phyloP scores from a whole-genome alignment of 108 stramenopile genomes.

The Fragilaria crotonensis region DNA sequence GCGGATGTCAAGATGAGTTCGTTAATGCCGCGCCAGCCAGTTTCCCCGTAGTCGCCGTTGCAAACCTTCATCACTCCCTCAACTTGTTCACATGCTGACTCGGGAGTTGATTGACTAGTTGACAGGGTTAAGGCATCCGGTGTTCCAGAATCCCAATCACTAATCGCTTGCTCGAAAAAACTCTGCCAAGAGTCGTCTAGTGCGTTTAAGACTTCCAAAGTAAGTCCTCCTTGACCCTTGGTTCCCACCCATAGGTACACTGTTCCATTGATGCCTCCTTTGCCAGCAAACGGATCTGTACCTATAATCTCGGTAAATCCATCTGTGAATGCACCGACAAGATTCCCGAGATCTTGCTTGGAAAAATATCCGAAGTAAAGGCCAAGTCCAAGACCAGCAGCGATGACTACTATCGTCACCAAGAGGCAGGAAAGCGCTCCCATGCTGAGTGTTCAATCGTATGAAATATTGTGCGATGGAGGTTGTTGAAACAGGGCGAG shows the following conservation, averaged over 20 bases:
- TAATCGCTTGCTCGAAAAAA: constrained; percentile 39
- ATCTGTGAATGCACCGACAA: not conserved
- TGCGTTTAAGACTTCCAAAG: constrained; percentile 41
- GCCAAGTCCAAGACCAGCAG: not conserved
- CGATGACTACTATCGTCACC: not conserved
- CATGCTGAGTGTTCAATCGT: not conserved
- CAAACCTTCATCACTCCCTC: constrained; percentile 65
- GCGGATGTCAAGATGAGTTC: constrained; percentile 23
- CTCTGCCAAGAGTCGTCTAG: constrained; percentile 55
- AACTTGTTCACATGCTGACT: constrained; percentile 28
- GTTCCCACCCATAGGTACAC: not conserved
- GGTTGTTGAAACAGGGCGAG: too few relatives aligned
- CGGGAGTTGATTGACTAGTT: constrained; percentile 15
- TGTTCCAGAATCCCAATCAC: constrained; percentile 52
- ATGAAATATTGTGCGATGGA: not conserved
- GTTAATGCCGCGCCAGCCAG: constrained; percentile 75
- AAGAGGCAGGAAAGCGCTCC: not conserved
- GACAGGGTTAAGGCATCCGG: constrained; percentile 44
- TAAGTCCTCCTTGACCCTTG: constrained; percentile 38
- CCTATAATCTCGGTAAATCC: not conserved
- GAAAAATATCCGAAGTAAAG: not conserved
- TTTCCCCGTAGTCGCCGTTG: constrained; percentile 58
- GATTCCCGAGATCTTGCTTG: not conserved
- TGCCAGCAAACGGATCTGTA: not conserved
- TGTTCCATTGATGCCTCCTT: not conserved